phyloP scores from a whole-genome alignment of 192 early-diverging fungal species.

The Entomortierella lignicola region DNA sequence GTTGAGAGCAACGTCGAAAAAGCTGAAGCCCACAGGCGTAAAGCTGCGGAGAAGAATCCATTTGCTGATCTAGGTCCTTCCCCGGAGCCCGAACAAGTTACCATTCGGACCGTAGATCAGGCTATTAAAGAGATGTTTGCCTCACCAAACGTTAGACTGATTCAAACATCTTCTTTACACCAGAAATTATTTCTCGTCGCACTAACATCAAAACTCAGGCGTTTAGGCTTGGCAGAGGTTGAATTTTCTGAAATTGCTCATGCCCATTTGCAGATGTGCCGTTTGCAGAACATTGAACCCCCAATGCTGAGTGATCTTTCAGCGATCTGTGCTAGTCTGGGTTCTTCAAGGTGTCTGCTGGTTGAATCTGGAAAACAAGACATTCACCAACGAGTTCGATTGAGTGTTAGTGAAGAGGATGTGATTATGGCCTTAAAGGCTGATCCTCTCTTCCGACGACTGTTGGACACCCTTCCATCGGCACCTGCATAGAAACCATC shows the following conservation, averaged over 20 bases:
- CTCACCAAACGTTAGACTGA: slow-evolving; percentile 78
- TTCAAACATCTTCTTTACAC: slow-evolving; percentile 79
- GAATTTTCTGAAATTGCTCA: slow-evolving; percentile 79
- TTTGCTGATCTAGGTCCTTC: slow-evolving; percentile 3
- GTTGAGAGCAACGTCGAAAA: slow-evolving; percentile 61
- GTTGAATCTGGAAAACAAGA: slow-evolving; percentile 75
- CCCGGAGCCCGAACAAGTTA: slow-evolving; percentile 58
- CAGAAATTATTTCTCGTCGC: slow-evolving; percentile 90
- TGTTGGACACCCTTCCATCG: slow-evolving; percentile 26
- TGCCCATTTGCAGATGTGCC: slow-evolving; percentile 75
- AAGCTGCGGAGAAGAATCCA: slow-evolving; percentile 19
- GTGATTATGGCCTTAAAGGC: slow-evolving; percentile 78
- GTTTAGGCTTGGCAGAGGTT: slow-evolving; percentile 77
- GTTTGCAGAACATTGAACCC: slow-evolving; percentile 67
- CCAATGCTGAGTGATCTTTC: slow-evolving; percentile 72
- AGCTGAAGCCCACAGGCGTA: slow-evolving; percentile 12
- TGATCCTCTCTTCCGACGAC: slow-evolving; percentile 66
- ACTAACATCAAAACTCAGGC: slow-evolving; percentile 69
- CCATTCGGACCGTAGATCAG: slow-evolving; percentile 76
- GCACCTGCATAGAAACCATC: slow-evolving; percentile 6
- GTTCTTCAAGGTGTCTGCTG: slow-evolving; percentile 69
- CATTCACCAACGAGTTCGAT: slow-evolving; percentile 72
- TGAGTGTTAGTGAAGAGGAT: slow-evolving; percentile 83
- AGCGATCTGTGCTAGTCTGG: slow-evolving; percentile 72
- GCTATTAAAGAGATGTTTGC: slow-evolving; percentile 91